Base-by-base conservation (phyloP, 2,329 filamentous ascomycete species). In the Triangularia setosa region DNA sequence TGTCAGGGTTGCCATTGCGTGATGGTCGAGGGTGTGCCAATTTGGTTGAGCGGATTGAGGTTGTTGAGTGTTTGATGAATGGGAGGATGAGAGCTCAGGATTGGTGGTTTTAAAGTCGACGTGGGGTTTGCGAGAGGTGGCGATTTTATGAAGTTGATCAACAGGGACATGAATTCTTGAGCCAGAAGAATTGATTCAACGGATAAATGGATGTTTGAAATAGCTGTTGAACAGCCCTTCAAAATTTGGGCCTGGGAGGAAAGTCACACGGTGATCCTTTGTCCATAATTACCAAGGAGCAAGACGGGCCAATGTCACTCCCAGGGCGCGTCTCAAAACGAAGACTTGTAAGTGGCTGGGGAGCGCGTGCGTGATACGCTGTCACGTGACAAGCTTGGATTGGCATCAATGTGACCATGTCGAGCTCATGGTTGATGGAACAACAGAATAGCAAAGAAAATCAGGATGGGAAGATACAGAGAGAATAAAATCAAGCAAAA, bases 351-450 rank as follows among this genome's bases (percentile, higher is more conserved):
- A 21, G 40, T 12, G 3, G 4, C 24, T 14, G 8, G 40, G 66
- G 61, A 58, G 59, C 67, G 67, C 67, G 67, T 67, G 18, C 4
- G 11, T 57, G 65, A 28, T 61, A 61, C 67, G 67, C 14, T 21
- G 14, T 68, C 67, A 68, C 65, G 67, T 68, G 67, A 62, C 21
- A n/a, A 4, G 1, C 8, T 14, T 30, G 9, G 21, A 4, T 33
- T n/a, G 40, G 27, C 27, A 21, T 23, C 7, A 8, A 59, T 58
- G 27, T 1, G 8, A 18, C 30, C 0, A 2, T 48, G 18, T 23
- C 30, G 11, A 5, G 35, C 8, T 58, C 56, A 40, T 21, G 14
- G 12, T 40, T 21, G 18, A 40, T n/a, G n/a, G 14, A 40, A 40
- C 35, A 40, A 40, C 35, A 40, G 8, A 40, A 40, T 14, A 40